Evolutionary conservation across 2,329 filamentous ascomycete species (phyloP), one percentile per base, ranked within the genome.

Genomic region (Penicillium sp.): DNA sequence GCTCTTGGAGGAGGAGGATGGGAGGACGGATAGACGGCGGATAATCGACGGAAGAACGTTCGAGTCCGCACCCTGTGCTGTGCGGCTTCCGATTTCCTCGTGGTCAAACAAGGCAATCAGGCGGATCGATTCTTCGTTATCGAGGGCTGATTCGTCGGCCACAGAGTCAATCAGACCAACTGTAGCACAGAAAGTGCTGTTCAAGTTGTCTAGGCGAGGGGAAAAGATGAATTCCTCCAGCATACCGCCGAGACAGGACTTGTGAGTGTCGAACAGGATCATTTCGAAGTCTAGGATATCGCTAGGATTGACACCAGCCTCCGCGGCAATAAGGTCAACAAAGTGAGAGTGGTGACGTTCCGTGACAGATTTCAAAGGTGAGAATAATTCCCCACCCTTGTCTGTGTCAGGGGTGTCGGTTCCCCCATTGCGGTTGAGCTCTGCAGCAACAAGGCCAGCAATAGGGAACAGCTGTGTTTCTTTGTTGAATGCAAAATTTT

Each of bases 21-120:
- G 89, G 33, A 97, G 81, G 33, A 91, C 89, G 0, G 91, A 94
- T 19, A 99, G 84, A 54, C 94, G 90, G 60, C 90, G 89, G 53
- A 97, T 84, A 47, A 97, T 88, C 25, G 91, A 85, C 1, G 94
- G 93, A 19, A 99, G 83, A 57, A 96, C 83, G 77, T 96, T 96
- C 5, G 91, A 96, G 77, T 96, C 87, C 19, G 94, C 94, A 61
- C 94, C 94, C 71, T 99, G 94, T 6, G 93, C 93, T 3, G 92
- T 96, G 57, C 85, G 87, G 61, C 91, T 96, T 53, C 94, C 94
- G 70, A 99, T 94, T 74, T 99, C 94, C 77, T 99, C 94, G 78
- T 99, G 93, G 73, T 99, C 94, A 75, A 99, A 99, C 76, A 93
- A 90, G 36, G 92, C 89, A 65, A 96, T 89, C n/a, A 99, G 81